These are phyloP conservation scores for Ambrosia trifida DNA, from an alignment of 129 eudicot species.

Conservation along the genomic window DNA sequence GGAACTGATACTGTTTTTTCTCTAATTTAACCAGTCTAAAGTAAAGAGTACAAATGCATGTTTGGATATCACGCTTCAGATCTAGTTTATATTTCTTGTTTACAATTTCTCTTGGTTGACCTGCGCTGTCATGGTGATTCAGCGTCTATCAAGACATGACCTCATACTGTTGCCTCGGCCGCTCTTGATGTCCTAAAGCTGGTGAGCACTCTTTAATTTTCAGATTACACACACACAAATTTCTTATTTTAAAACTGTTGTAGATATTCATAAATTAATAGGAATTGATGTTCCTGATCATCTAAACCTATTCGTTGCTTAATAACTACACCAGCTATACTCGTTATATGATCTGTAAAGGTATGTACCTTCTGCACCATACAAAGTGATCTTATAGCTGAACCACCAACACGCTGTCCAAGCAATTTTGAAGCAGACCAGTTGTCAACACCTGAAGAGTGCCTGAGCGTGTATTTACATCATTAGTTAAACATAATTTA, in stretches of 20 bases:
- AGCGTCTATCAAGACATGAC: conserved; percentile 69
- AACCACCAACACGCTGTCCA: too few relatives aligned
- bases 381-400: too few relatives aligned
- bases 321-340: too few relatives aligned
- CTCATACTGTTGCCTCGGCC: conserved; percentile 79
- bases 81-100: background rate
- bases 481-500: too few relatives aligned
- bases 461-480: too few relatives aligned
- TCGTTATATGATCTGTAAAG: too few relatives aligned
- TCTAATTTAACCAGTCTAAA: background rate
- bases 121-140: conserved; percentile 98
- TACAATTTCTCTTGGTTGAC: conserved; percentile 75
- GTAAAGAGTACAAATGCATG: background rate
- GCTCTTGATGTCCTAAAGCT: conserved; percentile 93
- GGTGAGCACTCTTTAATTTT: conserved; percentile 48
- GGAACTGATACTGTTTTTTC: background rate
- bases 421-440: too few relatives aligned
- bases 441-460: too few relatives aligned
- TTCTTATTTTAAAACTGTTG: background rate
- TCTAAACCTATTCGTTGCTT: too few relatives aligned
- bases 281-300: too few relatives aligned
- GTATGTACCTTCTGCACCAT: too few relatives aligned
- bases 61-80: background rate
- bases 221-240: background rate
- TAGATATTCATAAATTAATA: too few relatives aligned